phyloP scores from a whole-genome alignment of 768 basidiomycete genomes.

The Leccinum variicolor region DNA sequence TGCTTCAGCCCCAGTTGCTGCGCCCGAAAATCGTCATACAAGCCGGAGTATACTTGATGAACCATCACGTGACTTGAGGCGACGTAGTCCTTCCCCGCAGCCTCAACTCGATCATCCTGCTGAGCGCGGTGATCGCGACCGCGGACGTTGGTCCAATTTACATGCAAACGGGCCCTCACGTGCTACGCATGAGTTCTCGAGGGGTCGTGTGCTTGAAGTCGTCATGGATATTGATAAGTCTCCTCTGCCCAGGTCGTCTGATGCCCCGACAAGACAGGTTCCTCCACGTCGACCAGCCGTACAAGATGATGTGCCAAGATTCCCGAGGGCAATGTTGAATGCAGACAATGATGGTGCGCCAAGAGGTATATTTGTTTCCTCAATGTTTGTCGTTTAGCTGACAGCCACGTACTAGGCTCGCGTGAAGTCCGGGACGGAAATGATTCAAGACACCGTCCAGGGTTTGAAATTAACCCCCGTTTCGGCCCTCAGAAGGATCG shows the following conservation, averaged over 20 bases:
- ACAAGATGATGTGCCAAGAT: conserved; percentile 30
- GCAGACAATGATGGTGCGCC: conserved; percentile 16
- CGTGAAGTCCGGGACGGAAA: conserved; percentile 20
- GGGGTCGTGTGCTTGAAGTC: conserved; percentile 19
- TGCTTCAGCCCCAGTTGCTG: conserved; percentile 1
- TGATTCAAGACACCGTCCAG: conserved; percentile 18
- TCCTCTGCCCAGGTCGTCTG: conserved; percentile 18
- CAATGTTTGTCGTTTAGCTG: not conserved
- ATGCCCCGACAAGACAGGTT: conserved; percentile 15
- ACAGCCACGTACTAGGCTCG: conserved; percentile 1
- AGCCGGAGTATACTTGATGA: conserved; percentile 3
- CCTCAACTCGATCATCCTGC: conserved; percentile 1
- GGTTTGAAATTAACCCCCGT: conserved; percentile 15
- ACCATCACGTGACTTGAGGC: conserved; percentile 4
- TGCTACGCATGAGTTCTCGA: conserved; percentile 17
- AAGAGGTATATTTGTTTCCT: conserved; percentile 9
- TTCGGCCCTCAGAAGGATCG: conserved; percentile 18
- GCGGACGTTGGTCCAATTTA: conserved; percentile 14
- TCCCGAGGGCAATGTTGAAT: conserved; percentile 37
- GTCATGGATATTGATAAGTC: conserved; percentile 28
- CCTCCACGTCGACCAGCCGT: conserved; percentile 14
- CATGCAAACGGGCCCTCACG: conserved; percentile 10
- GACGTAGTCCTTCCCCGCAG: conserved; percentile 13
- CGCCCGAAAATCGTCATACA: conserved; percentile 7
- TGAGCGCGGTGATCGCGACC: conserved; percentile 17